Evolutionary conservation across 2,329 filamentous ascomycete genomes (phyloP), one percentile per base, ranked within the genome.

Genomic region (Hymenotorrendiella dingleyae): DNA sequence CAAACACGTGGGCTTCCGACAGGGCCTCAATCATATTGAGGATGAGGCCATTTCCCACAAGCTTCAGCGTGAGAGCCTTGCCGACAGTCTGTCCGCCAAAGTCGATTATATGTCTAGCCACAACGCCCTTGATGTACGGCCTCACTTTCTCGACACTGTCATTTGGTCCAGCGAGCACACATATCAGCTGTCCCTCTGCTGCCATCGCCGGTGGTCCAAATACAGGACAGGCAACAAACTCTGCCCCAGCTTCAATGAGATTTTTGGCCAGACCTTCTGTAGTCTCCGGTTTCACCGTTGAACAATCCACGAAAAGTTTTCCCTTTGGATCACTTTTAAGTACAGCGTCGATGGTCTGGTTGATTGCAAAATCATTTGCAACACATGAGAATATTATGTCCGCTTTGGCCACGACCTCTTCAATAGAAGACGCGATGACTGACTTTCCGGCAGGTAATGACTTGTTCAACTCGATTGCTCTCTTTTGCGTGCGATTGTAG

Each of bases 11-110:
- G 5, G 82, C 84, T 67, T 94, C 87, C 1, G 85, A 80, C 4
- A 95, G 68, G 39, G 86, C 75, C 58, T 89, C 83, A 60, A 71
- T 67, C 57, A 71, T 86, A 67, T 86, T 85, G 29, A 94, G 62
- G 54, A 95, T 74, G 61, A 95, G 90, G 0, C 84, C 86, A 64
- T 95, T 95, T 44, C 90, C 89, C 8, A 94, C 74, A 16, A 95
- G 67, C 55, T 72, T 71, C 66, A 95, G 93, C 36, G 94, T 70
- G 34, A 79, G 74, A 2, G 80, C 75, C 40, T 79, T 78, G 40
- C 82, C 77, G 36, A 82, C 80, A 1, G 82, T 74, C 63, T 86
- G 75, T 50, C 75, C 79, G 33, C 73, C 72, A 62, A 88, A 82
- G 60, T 91, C 79, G 46, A 94, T 80, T 50, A 80, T 76, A 1